These are phyloP conservation scores for Gracilaria caudata DNA, from an alignment of 23 red algal genomes.

Conservation along the genomic window DNA sequence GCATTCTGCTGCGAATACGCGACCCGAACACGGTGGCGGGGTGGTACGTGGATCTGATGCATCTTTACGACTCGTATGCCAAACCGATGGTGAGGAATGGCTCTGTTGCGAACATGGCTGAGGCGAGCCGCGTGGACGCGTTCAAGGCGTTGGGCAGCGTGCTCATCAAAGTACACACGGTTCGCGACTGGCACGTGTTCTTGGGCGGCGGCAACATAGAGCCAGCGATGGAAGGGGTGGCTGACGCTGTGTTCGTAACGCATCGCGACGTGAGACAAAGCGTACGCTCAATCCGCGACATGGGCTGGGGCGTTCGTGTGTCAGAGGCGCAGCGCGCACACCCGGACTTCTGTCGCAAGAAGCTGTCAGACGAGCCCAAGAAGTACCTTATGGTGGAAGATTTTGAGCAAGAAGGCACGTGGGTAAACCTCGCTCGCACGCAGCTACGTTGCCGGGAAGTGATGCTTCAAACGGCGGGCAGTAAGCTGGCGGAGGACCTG, in stretches of 20 bases:
- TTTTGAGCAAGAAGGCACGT: not conserved
- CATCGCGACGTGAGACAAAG: constrained; percentile 40
- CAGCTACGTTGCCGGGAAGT: constrained; percentile 4
- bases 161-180: constrained; percentile 53
- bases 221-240: not conserved
- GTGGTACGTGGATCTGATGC: constrained; percentile 16
- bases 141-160: constrained; percentile 12
- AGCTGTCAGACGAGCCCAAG: not conserved
- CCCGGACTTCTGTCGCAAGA: constrained; percentile 33
- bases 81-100: not conserved
- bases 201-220: constrained; percentile 28
- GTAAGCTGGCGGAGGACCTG: constrained; percentile 8
- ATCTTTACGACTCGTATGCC: constrained; percentile 16
- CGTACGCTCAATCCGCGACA: constrained; percentile 49
- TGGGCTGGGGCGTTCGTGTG: constrained; percentile 22
- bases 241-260: constrained; percentile 38
- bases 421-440: constrained; percentile 28
- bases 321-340: not conserved
- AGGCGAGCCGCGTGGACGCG: constrained; percentile 16
- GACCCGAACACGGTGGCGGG: constrained; percentile 62
- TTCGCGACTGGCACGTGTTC: constrained; percentile 34
- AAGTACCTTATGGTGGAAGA: not conserved
- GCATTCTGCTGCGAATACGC: constrained; percentile 52
- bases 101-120: not conserved
- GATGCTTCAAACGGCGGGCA: constrained; percentile 17